Conservation (phyloP, 23 red algal species). For the Gracilaria gracilis region DNA sequence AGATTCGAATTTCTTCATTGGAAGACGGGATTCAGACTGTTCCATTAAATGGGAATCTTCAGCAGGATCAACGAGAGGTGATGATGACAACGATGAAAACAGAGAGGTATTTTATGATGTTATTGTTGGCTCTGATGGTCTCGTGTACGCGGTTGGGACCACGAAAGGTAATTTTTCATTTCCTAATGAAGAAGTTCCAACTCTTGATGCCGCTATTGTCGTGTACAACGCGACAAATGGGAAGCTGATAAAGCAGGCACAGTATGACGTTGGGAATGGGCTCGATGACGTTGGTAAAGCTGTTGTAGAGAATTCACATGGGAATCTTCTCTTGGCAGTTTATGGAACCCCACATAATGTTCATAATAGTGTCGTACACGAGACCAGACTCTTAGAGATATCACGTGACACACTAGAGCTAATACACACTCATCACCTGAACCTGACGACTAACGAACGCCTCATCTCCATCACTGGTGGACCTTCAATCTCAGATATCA, state of each 20-base stretch:
- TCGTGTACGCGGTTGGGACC: constrained; percentile 49
- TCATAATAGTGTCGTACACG: constrained; percentile 31
- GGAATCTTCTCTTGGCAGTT: constrained; percentile 46
- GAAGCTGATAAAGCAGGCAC: constrained; percentile 9
- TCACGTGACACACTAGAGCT: constrained; percentile 7
- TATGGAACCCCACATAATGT: constrained; percentile 27
- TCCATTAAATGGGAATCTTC: constrained; percentile 34
- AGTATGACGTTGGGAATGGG: constrained; percentile 39
- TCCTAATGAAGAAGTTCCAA: constrained; percentile 42
- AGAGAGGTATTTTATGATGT: constrained; percentile 52
- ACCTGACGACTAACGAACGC: background rate
- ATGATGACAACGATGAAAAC: constrained; percentile 55
- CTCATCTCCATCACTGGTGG: constrained; percentile 42
- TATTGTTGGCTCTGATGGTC: constrained; percentile 30
- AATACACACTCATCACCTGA: background rate
- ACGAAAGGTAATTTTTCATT: constrained; percentile 57
- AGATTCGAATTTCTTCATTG: constrained; percentile 64
- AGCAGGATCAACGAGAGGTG: constrained; percentile 51
- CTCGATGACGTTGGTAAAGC: constrained; percentile 57
- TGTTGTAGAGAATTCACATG: constrained; percentile 32
- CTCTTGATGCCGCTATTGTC: constrained; percentile 60
- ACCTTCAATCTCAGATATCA: constrained; percentile 45
- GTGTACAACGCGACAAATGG: constrained; percentile 55
- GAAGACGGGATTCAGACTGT: constrained; percentile 31
- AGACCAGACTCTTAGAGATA: constrained; percentile 51